phyloP scores from a whole-genome alignment of 148 eudicot genomes.

The Cornus controversa region DNA sequence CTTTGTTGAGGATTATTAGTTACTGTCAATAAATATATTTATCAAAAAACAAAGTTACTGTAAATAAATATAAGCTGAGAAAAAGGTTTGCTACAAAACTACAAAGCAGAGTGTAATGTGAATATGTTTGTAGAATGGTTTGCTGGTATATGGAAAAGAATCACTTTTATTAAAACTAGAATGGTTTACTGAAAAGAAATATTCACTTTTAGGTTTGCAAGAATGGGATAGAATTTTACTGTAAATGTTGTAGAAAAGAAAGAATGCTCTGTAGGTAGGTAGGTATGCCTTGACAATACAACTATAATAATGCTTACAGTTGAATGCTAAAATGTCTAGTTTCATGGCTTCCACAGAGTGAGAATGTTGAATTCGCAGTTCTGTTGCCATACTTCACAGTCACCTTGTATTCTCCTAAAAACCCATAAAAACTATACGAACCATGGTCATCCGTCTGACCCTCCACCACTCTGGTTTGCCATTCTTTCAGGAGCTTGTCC shows the following conservation, averaged over 20 bases:
- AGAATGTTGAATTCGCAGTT: constrained; percentile 45
- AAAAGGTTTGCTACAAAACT: no score
- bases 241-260: not conserved
- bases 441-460: constrained; percentile 62
- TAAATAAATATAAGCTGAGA: no score
- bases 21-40: no score
- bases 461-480: constrained; percentile 53
- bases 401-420: constrained; percentile 64
- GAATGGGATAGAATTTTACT: no score
- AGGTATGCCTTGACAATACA: not conserved
- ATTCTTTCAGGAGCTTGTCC: constrained; percentile 64
- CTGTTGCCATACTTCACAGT: constrained; percentile 38
- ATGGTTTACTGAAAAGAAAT: no score
- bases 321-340: constrained; percentile 68
- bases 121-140: no score
- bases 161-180: no score
- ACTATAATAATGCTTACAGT: constrained; percentile 23
- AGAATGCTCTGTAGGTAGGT: not conserved
- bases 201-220: no score
- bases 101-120: no score
- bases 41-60: no score
- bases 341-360: constrained; percentile 55
- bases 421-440: constrained; percentile 64
- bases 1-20: no score
- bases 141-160: no score